These are phyloP conservation scores for Botrytis porri DNA, from an alignment of 2,329 filamentous ascomycete genomes.

Conservation along the genomic window DNA sequence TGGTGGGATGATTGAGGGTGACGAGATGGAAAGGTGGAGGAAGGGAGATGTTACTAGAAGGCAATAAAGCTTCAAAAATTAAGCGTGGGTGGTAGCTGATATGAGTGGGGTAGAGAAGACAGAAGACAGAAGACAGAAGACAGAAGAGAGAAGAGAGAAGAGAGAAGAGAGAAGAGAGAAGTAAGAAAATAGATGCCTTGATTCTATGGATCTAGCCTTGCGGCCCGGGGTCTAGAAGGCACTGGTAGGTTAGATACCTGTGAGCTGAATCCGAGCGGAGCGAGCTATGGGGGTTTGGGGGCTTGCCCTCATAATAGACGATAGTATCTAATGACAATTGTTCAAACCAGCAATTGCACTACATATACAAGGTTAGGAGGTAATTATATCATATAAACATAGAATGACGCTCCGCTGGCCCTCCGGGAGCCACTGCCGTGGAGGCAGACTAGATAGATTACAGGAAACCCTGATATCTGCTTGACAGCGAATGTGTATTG, in stretches of 20 bases:
- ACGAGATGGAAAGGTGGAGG: slow-evolving; percentile 12
- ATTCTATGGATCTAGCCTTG: background rate
- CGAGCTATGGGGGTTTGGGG: background rate
- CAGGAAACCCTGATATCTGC: background rate
- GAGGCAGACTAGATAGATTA: background rate
- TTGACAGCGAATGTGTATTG: background rate
- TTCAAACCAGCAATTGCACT: background rate
- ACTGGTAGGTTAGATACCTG: too few relatives aligned
- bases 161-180: background rate
- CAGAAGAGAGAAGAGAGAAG: background rate
- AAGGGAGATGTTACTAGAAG: background rate
- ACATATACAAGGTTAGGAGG: too few relatives aligned
- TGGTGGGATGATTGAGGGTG: slow-evolving; percentile 6
- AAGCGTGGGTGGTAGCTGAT: background rate
- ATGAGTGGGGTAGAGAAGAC: background rate
- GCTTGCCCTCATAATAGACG: background rate
- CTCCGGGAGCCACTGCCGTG: background rate
- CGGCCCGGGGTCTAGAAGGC: background rate
- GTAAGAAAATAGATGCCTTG: background rate
- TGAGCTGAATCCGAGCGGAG: background rate
- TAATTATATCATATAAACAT: background rate
- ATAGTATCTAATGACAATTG: background rate
- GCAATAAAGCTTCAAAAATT: slow-evolving; percentile 2
- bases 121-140: background rate
- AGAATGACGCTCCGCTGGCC: background rate